Conservation (phyloP, 2,329 filamentous ascomycete genomes). For the Hymenoscyphus albidus region DNA sequence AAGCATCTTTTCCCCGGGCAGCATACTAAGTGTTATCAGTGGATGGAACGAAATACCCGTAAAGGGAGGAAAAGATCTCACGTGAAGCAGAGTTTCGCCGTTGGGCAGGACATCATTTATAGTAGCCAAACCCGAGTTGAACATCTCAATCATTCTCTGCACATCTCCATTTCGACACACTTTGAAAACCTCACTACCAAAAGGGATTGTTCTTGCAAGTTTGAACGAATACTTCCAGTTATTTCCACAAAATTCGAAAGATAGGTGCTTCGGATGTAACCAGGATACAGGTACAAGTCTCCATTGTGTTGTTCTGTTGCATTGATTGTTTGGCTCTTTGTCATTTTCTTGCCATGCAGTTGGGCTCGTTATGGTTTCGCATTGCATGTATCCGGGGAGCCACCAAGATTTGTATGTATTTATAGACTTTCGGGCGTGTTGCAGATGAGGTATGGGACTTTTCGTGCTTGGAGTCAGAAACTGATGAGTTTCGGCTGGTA, state of each 20-base stretch:
- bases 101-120: background rate
- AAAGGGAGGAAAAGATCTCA: background rate
- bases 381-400: background rate
- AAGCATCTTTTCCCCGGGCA: fast-evolving
- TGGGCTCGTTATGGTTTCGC: background rate
- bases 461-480: background rate
- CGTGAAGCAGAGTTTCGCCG: background rate
- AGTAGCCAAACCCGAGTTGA: background rate
- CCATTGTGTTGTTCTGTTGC: background rate
- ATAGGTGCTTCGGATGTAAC: background rate
- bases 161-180: background rate
- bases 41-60: background rate
- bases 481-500: background rate
- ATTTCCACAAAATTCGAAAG: background rate
- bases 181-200: background rate
- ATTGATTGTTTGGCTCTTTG: background rate
- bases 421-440: background rate
- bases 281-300: background rate
- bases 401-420: background rate
- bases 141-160: background rate
- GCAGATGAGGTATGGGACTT: background rate
- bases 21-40: background rate
- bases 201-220: background rate
- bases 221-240: background rate
- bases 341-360: background rate